phyloP scores from a whole-genome alignment of 176 grass and related monocot species.

The Lolium perenne region DNA sequence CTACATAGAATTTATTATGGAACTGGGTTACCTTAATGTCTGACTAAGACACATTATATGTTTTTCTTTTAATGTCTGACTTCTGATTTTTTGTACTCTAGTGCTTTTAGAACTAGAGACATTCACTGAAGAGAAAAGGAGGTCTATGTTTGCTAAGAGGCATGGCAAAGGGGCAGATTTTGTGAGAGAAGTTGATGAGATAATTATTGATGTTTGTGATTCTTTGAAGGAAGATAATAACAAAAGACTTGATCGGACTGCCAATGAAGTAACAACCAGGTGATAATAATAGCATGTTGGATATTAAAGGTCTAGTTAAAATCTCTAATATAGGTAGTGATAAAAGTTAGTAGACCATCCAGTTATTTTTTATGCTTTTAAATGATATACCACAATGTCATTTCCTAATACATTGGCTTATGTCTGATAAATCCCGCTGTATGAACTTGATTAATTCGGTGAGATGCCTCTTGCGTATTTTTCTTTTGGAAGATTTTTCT shows the following conservation, averaged over 20 bases:
- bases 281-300: slow-evolving; percentile 37
- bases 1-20: too few relatives aligned
- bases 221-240: slow-evolving; percentile 67
- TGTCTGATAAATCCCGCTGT: too few relatives aligned
- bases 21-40: too few relatives aligned
- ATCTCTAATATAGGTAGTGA: slow-evolving; percentile 36
- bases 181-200: slow-evolving; percentile 89
- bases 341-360: slow-evolving; percentile 26
- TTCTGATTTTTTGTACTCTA: too few relatives aligned
- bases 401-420: too few relatives aligned
- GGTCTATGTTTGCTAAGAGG: slow-evolving; percentile 67
- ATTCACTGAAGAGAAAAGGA: slow-evolving; percentile 97
- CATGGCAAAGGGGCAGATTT: slow-evolving; percentile 98
- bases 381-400: too few relatives aligned
- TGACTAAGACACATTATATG: too few relatives aligned
- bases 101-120: slow-evolving; percentile 69
- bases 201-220: slow-evolving; percentile 85
- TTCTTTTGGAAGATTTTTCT: too few relatives aligned
- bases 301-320: slow-evolving; percentile 42
- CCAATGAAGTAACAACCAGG: slow-evolving; percentile 42
- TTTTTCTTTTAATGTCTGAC: too few relatives aligned
- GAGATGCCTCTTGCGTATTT: too few relatives aligned
- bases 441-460: too few relatives aligned
- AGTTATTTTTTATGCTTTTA: too few relatives aligned
- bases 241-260: slow-evolving; percentile 43